Evolutionary conservation across 2,329 filamentous ascomycete genomes (phyloP).

Genomic region (Teratosphaeriaceae sp.): DNA sequence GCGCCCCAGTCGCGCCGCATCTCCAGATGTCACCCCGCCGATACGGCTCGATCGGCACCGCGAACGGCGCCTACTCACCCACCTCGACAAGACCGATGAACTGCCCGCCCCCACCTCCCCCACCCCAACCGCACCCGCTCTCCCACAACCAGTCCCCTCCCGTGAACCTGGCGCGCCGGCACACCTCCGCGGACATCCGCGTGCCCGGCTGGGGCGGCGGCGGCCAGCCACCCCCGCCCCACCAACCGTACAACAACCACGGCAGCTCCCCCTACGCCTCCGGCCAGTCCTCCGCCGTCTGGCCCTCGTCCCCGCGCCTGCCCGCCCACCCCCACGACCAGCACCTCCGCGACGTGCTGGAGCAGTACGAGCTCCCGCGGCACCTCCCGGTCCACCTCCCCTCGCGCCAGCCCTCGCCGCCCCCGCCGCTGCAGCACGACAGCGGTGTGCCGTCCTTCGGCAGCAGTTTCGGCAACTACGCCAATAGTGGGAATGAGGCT

Average conservation of each 20-base stretch:
- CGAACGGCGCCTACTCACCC: slow-evolving; percentile 60
- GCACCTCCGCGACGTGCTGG: slow-evolving; percentile 55
- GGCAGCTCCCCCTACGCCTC: slow-evolving; percentile 57
- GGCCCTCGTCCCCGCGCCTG: slow-evolving; percentile 58
- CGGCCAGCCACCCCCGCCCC: too few relatives aligned
- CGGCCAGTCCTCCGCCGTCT: slow-evolving; percentile 54
- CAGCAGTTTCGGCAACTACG: slow-evolving; percentile 44
- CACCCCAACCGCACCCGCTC: slow-evolving; percentile 49
- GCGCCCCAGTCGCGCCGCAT: slow-evolving; percentile 74
- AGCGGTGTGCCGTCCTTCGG: slow-evolving; percentile 34
- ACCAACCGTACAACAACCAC: slow-evolving; percentile 41
- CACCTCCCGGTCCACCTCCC: slow-evolving; percentile 32
- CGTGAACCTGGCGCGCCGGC: slow-evolving; percentile 68
- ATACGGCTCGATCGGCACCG: slow-evolving; percentile 71
- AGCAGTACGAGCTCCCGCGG: slow-evolving; percentile 59
- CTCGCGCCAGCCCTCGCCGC: slow-evolving; percentile 46
- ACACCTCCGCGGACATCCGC: slow-evolving; percentile 93
- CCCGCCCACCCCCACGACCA: slow-evolving; percentile 49
- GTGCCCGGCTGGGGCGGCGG: slow-evolving; percentile 66
- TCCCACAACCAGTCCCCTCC: slow-evolving; percentile 51
- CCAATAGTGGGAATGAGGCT: slow-evolving; percentile 47
- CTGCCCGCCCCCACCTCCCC: slow-evolving; percentile 53
- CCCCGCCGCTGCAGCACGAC: slow-evolving; percentile 29
- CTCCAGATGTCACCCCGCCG: slow-evolving; percentile 63
- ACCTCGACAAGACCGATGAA: slow-evolving; percentile 62